Percentiles rank a stretch among this genome's conserved stretches.
Conservation (phyloP, 345 rosid species). For the Syzygium aqueum region DNA sequence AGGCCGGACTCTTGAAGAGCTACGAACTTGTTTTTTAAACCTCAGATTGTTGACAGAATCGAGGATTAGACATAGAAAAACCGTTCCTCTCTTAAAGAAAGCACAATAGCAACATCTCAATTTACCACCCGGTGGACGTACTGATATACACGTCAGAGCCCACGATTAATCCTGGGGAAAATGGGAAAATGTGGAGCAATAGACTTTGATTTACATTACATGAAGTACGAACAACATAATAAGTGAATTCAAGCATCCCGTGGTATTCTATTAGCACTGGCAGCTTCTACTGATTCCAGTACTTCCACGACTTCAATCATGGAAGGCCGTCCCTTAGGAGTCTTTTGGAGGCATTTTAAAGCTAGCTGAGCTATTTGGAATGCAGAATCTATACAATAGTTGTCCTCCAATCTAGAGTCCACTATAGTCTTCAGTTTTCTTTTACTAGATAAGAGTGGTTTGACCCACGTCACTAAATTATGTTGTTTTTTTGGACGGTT, state of each 20-base stretch:
- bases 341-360: background rate
- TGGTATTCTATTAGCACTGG: background rate
- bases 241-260: background rate
- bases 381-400: background rate
- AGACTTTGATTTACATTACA: background rate
- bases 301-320: background rate
- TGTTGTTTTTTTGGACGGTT: background rate
- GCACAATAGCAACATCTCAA: no score
- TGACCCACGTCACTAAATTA: background rate
- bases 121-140: no score
- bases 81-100: background rate
- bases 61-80: background rate
- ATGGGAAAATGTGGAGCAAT: background rate
- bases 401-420: constrained; percentile 1
- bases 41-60: background rate
- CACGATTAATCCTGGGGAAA: no score
- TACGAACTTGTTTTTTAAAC: accelerated
- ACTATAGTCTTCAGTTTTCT: background rate
- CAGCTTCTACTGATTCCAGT: background rate
- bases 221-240: background rate
- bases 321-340: background rate
- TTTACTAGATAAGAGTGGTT: background rate
- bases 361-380: background rate
- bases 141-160: no score
- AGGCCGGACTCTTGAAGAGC: background rate